These are phyloP conservation scores for Boletus vermiculosoides DNA, from an alignment of 768 basidiomycete species.

Conservation along the genomic window DNA sequence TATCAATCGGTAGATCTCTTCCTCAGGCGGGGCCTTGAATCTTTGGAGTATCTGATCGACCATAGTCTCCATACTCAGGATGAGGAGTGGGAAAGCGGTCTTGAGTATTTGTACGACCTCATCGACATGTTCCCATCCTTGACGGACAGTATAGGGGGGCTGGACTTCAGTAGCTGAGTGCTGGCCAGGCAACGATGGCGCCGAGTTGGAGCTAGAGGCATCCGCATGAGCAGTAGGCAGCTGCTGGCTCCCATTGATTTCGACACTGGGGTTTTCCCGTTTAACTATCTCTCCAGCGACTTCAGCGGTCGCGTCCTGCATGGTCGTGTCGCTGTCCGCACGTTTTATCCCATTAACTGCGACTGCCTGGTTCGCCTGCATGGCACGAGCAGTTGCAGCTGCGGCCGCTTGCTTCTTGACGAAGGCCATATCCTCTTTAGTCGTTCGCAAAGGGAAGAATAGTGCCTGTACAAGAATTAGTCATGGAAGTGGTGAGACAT, in stretches of 20 bases:
- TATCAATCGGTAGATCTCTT: constrained; percentile 90
- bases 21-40: constrained; percentile 87
- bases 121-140: constrained; percentile 88
- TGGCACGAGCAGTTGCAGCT: constrained; percentile 33
- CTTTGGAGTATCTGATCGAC: constrained; percentile 90
- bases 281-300: constrained; percentile 26
- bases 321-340: constrained; percentile 29
- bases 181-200: constrained; percentile 13
- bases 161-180: constrained; percentile 20
- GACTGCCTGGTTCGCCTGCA: constrained; percentile 35
- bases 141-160: constrained; percentile 44
- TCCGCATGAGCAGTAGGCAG: constrained; percentile 17
- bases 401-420: constrained; percentile 44
- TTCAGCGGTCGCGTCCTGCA: constrained; percentile 32
- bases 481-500: neutral
- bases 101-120: constrained; percentile 93
- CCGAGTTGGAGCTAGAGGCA: constrained; percentile 9
- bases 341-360: constrained; percentile 29
- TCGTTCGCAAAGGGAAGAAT: constrained; percentile 92
- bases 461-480: constrained; percentile 59
- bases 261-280: constrained; percentile 19
- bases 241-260: constrained; percentile 30
- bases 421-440: constrained; percentile 63
- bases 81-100: constrained; percentile 92
- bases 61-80: constrained; percentile 94